Evolutionary conservation across 202 grass and related monocot genomes (phyloP).

Genomic region (Panicum hallii): DNA sequence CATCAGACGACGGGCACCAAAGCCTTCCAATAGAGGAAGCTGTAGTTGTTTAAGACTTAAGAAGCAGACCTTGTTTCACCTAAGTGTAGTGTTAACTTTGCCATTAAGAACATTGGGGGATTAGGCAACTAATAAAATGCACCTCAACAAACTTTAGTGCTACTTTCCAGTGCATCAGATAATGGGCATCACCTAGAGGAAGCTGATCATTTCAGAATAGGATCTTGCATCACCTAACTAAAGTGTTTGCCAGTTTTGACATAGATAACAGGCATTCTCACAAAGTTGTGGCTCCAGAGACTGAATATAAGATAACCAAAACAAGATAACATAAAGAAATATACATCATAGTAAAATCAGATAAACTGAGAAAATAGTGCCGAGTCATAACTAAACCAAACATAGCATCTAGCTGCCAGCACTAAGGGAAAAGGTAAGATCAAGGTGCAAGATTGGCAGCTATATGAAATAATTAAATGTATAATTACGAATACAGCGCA

Average conservation of each 20-base stretch:
- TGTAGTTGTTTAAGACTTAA: background rate
- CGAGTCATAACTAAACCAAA: background rate
- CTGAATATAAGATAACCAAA: background rate
- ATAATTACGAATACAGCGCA: background rate
- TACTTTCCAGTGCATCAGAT: slow-evolving; percentile 7
- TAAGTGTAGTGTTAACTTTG: background rate
- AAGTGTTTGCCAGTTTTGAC: background rate
- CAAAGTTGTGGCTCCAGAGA: background rate
- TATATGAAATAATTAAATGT: slow-evolving; percentile 35
- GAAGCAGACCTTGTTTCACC: slow-evolving; percentile 7
- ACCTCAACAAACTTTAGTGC: background rate
- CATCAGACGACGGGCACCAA: background rate
- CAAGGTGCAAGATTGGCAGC: slow-evolving; percentile 12
- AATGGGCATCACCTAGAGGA: background rate
- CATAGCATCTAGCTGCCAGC: background rate
- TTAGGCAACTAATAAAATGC: background rate
- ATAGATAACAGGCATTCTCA: background rate
- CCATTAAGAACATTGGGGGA: background rate
- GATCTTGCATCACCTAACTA: background rate
- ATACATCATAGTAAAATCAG: slow-evolving; percentile 28
- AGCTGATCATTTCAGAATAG: background rate
- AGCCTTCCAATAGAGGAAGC: background rate
- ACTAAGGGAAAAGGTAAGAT: slow-evolving; percentile 20
- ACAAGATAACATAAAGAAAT: background rate
- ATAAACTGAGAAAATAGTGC: slow-evolving; percentile 1